phyloP scores from a whole-genome alignment of 2,329 filamentous ascomycete genomes.

The Ophiostoma pallidulum region DNA sequence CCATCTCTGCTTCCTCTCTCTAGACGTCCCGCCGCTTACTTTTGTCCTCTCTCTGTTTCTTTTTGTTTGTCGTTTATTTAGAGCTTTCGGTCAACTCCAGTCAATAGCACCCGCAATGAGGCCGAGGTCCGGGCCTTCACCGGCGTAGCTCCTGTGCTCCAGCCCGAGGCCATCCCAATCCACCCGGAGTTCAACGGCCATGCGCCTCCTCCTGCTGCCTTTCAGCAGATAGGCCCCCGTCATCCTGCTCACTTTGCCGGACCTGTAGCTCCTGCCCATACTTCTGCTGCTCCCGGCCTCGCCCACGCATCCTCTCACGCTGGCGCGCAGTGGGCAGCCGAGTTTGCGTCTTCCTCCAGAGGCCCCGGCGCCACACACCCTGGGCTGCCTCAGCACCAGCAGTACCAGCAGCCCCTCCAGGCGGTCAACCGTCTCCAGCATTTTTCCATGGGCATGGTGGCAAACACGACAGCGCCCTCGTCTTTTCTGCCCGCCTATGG shows the following conservation, averaged over 20 bases:
- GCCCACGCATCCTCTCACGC: background rate
- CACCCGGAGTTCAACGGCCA: constrained; percentile 1
- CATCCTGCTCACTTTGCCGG: background rate
- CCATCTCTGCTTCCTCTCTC: too few relatives aligned
- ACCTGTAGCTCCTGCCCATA: background rate
- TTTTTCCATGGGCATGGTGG: constrained; percentile 8
- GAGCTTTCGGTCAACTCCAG: constrained; percentile 15
- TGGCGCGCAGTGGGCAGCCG: constrained; percentile 11
- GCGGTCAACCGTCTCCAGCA: constrained; percentile 10
- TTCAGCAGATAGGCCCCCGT: background rate
- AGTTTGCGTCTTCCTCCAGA: constrained; percentile 14
- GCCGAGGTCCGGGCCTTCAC: constrained; percentile 15
- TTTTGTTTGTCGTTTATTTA: background rate
- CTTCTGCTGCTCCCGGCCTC: background rate
- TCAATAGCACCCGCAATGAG: constrained; percentile 5
- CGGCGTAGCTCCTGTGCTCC: background rate
- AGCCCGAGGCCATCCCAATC: constrained; percentile 4
- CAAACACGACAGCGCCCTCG: too few relatives aligned
- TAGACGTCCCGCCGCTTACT: too few relatives aligned
- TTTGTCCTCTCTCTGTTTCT: too few relatives aligned
- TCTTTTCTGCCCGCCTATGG: background rate
- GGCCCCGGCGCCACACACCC: background rate
- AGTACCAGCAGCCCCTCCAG: constrained; percentile 5
- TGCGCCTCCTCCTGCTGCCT: background rate
- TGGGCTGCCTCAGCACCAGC: background rate